Evolutionary conservation across 2,329 filamentous ascomycete genomes (phyloP).

Genomic region (Colletotrichum limetticola): DNA sequence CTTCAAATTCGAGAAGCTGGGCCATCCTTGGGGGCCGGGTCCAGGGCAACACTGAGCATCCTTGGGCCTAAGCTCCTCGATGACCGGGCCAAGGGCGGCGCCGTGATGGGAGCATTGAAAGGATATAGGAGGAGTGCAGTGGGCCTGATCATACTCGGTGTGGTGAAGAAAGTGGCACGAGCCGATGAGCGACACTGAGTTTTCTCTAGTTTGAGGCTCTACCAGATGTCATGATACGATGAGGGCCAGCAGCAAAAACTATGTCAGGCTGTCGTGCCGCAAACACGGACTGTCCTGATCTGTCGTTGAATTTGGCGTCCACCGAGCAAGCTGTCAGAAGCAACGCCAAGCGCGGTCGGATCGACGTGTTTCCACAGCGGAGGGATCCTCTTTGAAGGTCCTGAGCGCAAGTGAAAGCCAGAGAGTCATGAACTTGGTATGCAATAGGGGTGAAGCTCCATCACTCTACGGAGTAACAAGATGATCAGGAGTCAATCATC

Average conservation of each 20-base stretch:
- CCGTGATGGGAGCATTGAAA: not conserved
- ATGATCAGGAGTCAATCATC: not conserved
- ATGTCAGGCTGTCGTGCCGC: not conserved
- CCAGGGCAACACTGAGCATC: constrained; percentile 13
- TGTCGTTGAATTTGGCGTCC: constrained; percentile 18
- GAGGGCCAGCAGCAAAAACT: not conserved
- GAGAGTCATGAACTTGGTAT: not conserved
- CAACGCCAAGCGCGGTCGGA: constrained; percentile 6
- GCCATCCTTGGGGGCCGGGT: not conserved
- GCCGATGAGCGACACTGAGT: constrained; percentile 2
- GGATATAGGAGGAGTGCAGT: not conserved
- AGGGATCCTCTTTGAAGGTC: not conserved
- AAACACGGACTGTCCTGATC: not conserved
- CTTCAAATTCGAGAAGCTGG: constrained; percentile 22
- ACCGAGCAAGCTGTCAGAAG: not conserved
- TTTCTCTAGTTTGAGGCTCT: not conserved
- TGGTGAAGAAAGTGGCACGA: constrained; percentile 28
- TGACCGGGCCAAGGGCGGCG: constrained; percentile 4
- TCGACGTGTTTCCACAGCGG: not conserved
- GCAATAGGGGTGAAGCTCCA: not conserved
- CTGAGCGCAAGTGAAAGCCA: not conserved
- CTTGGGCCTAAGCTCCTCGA: not conserved
- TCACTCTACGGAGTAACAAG: not conserved
- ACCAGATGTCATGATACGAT: not conserved
- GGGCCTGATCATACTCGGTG: not conserved